Conservation (phyloP, 345 rosid species). For the Euphorbia tirucalli region DNA sequence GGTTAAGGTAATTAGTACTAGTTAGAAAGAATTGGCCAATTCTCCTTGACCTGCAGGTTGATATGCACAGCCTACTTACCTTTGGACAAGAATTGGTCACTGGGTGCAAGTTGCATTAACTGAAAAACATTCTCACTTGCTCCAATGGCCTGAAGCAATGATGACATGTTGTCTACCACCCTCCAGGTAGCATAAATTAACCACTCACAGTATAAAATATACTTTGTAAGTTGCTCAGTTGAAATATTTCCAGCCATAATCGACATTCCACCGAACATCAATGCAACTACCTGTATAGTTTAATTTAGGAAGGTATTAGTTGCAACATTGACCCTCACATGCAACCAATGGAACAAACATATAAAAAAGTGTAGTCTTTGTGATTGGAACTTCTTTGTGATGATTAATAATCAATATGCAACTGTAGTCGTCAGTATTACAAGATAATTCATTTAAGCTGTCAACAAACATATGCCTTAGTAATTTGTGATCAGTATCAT, state of each 20-base stretch:
- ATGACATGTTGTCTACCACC: conserved; percentile 87
- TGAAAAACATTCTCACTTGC: conserved; percentile 97
- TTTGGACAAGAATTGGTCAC: conserved; percentile 70
- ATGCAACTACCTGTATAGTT: conserved; percentile 66
- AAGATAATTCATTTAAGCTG: background rate
- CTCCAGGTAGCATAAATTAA: conserved; percentile 94
- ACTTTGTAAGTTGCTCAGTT: conserved; percentile 92
- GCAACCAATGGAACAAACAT: background rate
- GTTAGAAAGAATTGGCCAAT: background rate
- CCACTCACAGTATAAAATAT: conserved; percentile 94
- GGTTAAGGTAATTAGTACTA: conserved; percentile 1
- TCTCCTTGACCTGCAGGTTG: background rate
- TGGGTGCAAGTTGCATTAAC: conserved; percentile 84
- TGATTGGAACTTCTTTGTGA: background rate
- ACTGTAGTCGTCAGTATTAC: too few species aligned
- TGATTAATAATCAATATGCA: background rate
- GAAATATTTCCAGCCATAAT: conserved; percentile 77
- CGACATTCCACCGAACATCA: conserved; percentile 81
- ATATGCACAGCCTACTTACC: conserved; percentile 42
- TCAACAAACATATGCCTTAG: background rate
- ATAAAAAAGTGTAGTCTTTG: background rate
- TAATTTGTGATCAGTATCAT: background rate
- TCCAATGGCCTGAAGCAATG: conserved; percentile 92
- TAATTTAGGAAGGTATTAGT: background rate
- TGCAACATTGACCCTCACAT: background rate